phyloP scores from a whole-genome alignment of 2,329 filamentous ascomycete genomes.

The Cercospora beticola region DNA sequence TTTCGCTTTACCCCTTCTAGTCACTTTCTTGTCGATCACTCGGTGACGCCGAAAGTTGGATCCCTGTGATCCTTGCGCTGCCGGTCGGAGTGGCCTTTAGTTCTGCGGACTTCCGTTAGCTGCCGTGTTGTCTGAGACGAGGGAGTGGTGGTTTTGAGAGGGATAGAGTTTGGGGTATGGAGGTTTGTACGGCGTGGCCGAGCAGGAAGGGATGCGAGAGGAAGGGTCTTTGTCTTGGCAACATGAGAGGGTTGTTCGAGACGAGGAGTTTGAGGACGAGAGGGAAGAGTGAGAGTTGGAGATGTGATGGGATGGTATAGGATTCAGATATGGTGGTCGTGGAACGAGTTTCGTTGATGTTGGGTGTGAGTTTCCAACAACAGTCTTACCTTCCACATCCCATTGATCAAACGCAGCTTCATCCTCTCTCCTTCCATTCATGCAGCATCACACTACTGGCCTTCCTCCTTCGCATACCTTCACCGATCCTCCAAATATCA shows the following conservation, averaged over 20 bases:
- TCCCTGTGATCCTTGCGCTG: background rate
- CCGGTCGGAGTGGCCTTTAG: constrained; percentile 13
- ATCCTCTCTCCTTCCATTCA: background rate
- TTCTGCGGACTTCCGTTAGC: constrained; percentile 13
- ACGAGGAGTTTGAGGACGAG: background rate
- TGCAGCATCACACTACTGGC: background rate
- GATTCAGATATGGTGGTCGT: background rate
- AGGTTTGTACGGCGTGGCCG: background rate
- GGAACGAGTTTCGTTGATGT: background rate
- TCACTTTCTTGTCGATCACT: background rate
- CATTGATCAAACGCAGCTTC: background rate
- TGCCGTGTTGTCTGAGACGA: background rate
- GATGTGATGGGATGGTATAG: background rate
- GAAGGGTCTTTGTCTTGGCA: background rate
- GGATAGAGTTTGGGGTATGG: background rate
- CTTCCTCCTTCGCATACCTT: background rate
- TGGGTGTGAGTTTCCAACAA: background rate
- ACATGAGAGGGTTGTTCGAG: background rate
- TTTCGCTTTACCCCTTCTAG: background rate
- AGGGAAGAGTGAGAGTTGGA: background rate
- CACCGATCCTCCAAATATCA: background rate
- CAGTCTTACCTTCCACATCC: background rate
- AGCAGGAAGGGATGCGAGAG: background rate
- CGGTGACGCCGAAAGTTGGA: background rate
- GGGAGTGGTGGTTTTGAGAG: background rate